Evolutionary conservation across 495 filamentous ascomycete genomes (phyloP).

Genomic region (Xylaria intraflava): DNA sequence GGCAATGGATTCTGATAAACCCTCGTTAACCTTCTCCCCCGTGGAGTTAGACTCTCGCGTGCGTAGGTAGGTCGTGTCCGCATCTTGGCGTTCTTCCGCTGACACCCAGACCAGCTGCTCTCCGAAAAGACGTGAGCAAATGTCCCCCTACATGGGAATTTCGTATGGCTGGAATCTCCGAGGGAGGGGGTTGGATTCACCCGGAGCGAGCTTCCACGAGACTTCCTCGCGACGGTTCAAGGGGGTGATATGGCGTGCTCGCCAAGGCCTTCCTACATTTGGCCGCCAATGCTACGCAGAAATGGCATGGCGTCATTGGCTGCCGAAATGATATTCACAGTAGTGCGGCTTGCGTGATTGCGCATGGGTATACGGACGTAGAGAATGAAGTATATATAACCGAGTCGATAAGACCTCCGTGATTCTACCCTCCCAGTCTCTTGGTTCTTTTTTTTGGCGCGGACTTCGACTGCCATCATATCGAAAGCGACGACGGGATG

Average conservation of each 20-base stretch:
- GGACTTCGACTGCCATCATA: slow-evolving; percentile 6
- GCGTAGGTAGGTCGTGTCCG: no score
- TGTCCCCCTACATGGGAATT: no score
- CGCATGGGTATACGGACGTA: no score
- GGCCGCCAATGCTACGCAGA: slow-evolving; percentile 8
- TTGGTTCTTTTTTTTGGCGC: neutral
- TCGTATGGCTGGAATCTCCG: no score
- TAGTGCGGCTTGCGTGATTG: neutral
- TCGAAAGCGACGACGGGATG: slow-evolving; percentile 2
- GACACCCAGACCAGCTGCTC: no score
- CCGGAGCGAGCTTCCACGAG: neutral
- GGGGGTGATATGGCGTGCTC: slow-evolving; percentile 10
- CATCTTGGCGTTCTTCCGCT: no score
- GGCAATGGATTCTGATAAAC: no score
- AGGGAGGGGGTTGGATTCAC: no score
- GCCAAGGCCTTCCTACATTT: slow-evolving; percentile 5
- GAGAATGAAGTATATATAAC: slow-evolving; percentile 2
- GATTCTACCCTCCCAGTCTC: neutral
- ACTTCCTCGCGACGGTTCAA: slow-evolving; percentile 2
- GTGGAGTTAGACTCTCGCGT: no score
- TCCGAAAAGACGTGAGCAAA: no score
- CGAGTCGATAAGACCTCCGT: neutral
- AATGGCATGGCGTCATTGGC: slow-evolving; percentile 11
- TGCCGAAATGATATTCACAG: slow-evolving; percentile 7
- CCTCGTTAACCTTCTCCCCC: no score